Evolutionary conservation across 202 grass and related monocot species (phyloP), one percentile per base, ranked within the genome.

Genomic region (Digitaria exilis): DNA sequence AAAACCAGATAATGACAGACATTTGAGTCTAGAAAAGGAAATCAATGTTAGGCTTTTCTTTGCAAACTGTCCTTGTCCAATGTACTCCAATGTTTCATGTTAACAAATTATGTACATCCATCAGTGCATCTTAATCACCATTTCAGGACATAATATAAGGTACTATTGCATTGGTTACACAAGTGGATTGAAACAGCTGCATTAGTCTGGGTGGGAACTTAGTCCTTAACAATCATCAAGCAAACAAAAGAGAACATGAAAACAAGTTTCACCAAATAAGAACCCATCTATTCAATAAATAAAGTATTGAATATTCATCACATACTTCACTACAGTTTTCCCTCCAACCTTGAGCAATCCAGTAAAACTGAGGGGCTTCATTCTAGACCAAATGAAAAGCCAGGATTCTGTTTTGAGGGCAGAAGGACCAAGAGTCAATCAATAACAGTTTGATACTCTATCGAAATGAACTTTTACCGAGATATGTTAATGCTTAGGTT

Each of bases 341-440:
- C 61, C 85, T 88, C 86, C 85, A 78, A 87, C 81, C 88, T 90
- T 90, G 85, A 81, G 82, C 52, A 89, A 85, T 75, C 76, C 82
- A 81, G 32, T 71, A 80, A 89, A 89, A 70, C 73, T 77, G 87
- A 71, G 24, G 57, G 63, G 59, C 79, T 85, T 90, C 89, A 89
- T 90, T 94, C 91, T 88, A 94, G 73, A 76, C 85, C 91, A 82
- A 94, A 91, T 71, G 91, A 94, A 90, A 93, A 94, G 70, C 88
- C 88, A 86, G 88, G 85, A 94, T 88, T 94, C 88, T 94, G 88
- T 83, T n/a, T 92, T 77, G 85, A 87, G 87, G 87, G 82, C 67
- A 81, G 79, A 85, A 87, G 68, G 85, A 73, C 83, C 86, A 89
- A 86, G 80, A 62, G 54, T 89, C 63, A 89, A 89, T 81, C 26